These are phyloP conservation scores for Panicum virgatum DNA, from an alignment of 202 grass and related monocot species.

Conservation along the genomic window DNA sequence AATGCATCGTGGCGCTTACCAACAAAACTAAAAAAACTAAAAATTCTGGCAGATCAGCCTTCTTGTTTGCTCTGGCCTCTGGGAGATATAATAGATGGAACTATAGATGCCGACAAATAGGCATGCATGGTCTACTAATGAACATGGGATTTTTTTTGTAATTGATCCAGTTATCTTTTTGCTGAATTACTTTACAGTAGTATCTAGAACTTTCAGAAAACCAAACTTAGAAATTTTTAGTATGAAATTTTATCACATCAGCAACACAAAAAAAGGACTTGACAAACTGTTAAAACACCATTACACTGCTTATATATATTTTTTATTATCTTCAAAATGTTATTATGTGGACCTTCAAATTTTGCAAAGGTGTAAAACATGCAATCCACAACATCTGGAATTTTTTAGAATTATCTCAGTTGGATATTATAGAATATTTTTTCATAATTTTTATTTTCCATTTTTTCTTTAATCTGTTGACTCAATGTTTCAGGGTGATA, in stretches of 20 bases:
- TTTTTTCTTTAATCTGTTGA: neutral
- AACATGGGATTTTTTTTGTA: neutral
- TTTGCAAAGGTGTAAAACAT: neutral
- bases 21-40: slow-evolving; percentile 8
- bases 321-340: neutral
- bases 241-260: neutral
- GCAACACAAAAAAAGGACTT: neutral
- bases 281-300: neutral
- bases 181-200: neutral
- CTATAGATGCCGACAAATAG: neutral
- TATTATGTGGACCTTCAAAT: neutral
- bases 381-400: neutral
- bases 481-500: slow-evolving; percentile 65
- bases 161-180: neutral
- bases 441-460: neutral
- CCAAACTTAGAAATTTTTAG: neutral
- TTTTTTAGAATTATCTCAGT: neutral
- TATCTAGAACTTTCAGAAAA: neutral
- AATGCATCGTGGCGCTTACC: no score
- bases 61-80: neutral
- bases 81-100: neutral
- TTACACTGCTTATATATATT: neutral
- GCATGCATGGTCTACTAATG: neutral
- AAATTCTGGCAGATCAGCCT: neutral
- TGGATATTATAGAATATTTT: neutral